Conservation (phyloP, 768 basidiomycete species). For the Naganishia antarctica region DNA sequence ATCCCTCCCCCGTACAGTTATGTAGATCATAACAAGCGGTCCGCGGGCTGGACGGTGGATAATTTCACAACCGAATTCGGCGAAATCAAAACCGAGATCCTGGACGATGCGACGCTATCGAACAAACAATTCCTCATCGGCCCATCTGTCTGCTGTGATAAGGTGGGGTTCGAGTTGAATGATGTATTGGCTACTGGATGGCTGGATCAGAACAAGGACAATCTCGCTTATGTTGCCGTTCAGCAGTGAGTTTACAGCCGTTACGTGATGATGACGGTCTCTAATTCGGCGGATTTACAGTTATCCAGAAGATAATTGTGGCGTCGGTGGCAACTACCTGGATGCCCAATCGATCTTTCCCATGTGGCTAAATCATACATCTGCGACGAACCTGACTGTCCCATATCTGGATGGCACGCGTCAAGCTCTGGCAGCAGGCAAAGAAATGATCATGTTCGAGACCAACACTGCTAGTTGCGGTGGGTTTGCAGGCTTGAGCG, state of each 20-base stretch:
- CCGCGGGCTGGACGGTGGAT: slow-evolving; percentile 40
- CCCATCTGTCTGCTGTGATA: slow-evolving; percentile 59
- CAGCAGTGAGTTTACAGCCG: slow-evolving; percentile 42
- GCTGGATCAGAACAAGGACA: slow-evolving; percentile 39
- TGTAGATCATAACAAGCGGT: slow-evolving; percentile 39
- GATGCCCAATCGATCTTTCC: slow-evolving; percentile 53
- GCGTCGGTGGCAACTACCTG: slow-evolving; percentile 39
- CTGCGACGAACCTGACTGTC: slow-evolving; percentile 54
- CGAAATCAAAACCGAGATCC: slow-evolving; percentile 53
- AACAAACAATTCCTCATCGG: slow-evolving; percentile 59
- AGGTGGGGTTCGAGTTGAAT: slow-evolving; percentile 53
- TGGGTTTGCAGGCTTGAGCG: slow-evolving; percentile 57
- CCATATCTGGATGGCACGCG: slow-evolving; percentile 56
- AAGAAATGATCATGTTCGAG: slow-evolving; percentile 63
- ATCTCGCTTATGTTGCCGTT: slow-evolving; percentile 44
- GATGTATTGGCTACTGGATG: slow-evolving; percentile 48
- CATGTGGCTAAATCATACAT: slow-evolving; percentile 60
- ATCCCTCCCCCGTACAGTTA: slow-evolving; percentile 35
- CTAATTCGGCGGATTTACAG: too few species aligned
- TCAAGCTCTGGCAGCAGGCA: slow-evolving; percentile 50
- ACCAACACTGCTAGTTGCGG: slow-evolving; percentile 60
- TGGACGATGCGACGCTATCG: slow-evolving; percentile 50
- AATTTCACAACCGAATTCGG: slow-evolving; percentile 60
- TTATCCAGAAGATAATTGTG: slow-evolving; percentile 50
- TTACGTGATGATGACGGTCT: too few species aligned